phyloP scores from a whole-genome alignment of 1,139 yeast species.

The Zygoascus meyerae region DNA sequence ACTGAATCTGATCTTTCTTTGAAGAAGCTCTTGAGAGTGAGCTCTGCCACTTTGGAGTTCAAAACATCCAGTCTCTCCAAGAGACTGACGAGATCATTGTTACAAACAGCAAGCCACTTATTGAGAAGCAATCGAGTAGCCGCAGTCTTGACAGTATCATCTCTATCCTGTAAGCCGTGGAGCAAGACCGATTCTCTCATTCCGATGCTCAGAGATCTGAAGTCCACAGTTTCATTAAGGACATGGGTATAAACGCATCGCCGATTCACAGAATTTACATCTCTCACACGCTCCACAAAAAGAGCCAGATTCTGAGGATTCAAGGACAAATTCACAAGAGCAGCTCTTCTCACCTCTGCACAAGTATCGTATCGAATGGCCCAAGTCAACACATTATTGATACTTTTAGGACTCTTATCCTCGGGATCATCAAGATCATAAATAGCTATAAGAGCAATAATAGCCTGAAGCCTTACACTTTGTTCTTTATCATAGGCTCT shows the following conservation, averaged over 20 bases:
- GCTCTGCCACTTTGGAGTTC: conserved; percentile 50
- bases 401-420: conserved; percentile 12
- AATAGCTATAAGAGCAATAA: conserved; percentile 70
- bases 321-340: conserved; percentile 62
- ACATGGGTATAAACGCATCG: conserved; percentile 65
- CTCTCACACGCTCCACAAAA: conserved; percentile 78
- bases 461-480: conserved; percentile 73
- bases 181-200: conserved; percentile 60
- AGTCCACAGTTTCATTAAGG: conserved; percentile 63
- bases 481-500: conserved; percentile 78
- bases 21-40: conserved; percentile 61
- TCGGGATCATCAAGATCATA: conserved; percentile 54
- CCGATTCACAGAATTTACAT: conserved; percentile 64
- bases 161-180: conserved; percentile 90
- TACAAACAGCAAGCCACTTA: conserved; percentile 65
- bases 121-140: conserved; percentile 64
- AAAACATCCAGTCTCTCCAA: conserved; percentile 66
- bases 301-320: conserved; percentile 23
- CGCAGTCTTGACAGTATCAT: conserved; percentile 62
- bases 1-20: conserved; percentile 57
- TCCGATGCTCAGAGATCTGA: conserved; percentile 52
- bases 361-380: conserved; percentile 72
- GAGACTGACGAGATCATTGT: conserved; percentile 66
- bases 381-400: conserved; percentile 43
- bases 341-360: conserved; percentile 87